Evolutionary conservation across 2,329 filamentous ascomycete genomes (phyloP).

Genomic region (Fusarium lyarnte): DNA sequence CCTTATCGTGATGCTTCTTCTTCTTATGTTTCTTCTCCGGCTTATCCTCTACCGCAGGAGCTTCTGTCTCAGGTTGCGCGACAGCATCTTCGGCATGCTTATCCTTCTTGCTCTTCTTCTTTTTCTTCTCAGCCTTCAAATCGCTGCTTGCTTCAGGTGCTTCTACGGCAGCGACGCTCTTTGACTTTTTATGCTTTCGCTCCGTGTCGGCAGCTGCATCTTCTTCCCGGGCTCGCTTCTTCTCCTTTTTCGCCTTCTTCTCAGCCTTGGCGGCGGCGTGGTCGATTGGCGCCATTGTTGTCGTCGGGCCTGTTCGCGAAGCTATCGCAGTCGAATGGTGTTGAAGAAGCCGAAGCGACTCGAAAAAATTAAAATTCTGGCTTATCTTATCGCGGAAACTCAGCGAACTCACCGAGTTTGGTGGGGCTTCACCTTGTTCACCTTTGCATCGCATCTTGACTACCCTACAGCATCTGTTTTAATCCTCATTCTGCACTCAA

Average conservation of each 20-base stretch:
- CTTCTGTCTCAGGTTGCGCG: slow-evolving; percentile 11
- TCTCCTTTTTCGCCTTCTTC: slow-evolving; percentile 55
- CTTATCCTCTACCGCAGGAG: slow-evolving; percentile 29
- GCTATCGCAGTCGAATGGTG: slow-evolving; percentile 15
- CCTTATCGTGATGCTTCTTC: slow-evolving; percentile 43
- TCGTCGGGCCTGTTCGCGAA: slow-evolving; percentile 24
- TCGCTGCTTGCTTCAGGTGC: slow-evolving; percentile 41
- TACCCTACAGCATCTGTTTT: not conserved
- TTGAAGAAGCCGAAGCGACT: slow-evolving; percentile 18
- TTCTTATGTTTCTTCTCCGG: slow-evolving; percentile 46
- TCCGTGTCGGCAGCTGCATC: slow-evolving; percentile 52
- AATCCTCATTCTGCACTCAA: not conserved
- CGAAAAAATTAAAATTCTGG: slow-evolving; percentile 36
- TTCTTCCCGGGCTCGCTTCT: slow-evolving; percentile 58
- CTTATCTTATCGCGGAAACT: slow-evolving; percentile 34
- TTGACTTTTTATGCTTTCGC: slow-evolving; percentile 61
- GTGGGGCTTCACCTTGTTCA: slow-evolving; percentile 5
- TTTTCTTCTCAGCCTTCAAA: slow-evolving; percentile 44
- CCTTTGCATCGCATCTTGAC: not conserved
- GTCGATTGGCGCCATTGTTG: slow-evolving; percentile 49
- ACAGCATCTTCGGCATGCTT: slow-evolving; percentile 33
- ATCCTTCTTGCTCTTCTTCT: slow-evolving; percentile 47
- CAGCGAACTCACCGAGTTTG: slow-evolving; percentile 30
- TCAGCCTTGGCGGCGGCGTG: slow-evolving; percentile 47
- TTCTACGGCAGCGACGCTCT: slow-evolving; percentile 52